Evolutionary conservation across 768 basidiomycete species (phyloP).

Genomic region (Collybia sp.): DNA sequence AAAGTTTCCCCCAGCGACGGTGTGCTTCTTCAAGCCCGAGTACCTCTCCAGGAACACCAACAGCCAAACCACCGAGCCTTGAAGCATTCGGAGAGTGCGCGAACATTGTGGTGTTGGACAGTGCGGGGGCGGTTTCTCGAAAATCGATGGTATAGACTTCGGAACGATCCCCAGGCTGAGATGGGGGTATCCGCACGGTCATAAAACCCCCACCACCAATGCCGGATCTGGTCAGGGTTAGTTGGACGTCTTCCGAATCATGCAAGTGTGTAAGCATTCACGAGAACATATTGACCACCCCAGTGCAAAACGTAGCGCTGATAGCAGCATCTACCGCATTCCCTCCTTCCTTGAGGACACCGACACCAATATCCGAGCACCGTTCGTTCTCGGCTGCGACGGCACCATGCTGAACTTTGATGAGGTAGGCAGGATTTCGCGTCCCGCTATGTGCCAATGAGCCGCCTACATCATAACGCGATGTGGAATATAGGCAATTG

Average conservation of each 20-base stretch:
- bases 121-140: constrained; percentile 78
- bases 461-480: too few species aligned
- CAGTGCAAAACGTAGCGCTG: constrained; percentile 70
- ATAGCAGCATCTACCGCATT: constrained; percentile 90
- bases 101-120: constrained; percentile 79
- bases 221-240: constrained; percentile 47
- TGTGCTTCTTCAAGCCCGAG: constrained; percentile 84
- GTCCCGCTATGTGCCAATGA: constrained; percentile 9
- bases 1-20: constrained; percentile 72
- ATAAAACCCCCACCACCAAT: constrained; percentile 90
- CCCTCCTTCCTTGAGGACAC: constrained; percentile 74
- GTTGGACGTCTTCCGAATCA: background rate
- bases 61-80: constrained; percentile 72
- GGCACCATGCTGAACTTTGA: constrained; percentile 68
- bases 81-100: constrained; percentile 45
- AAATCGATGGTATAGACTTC: constrained; percentile 79
- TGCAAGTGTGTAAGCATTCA: constrained; percentile 31
- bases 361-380: constrained; percentile 84
- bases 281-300: constrained; percentile 90
- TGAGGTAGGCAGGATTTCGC: constrained; percentile 40
- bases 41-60: constrained; percentile 91
- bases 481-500: too few species aligned
- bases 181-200: constrained; percentile 72
- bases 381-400: constrained; percentile 86
- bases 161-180: constrained; percentile 33